Conservation (phyloP, 768 basidiomycete genomes). For the Boletus speciosus region DNA sequence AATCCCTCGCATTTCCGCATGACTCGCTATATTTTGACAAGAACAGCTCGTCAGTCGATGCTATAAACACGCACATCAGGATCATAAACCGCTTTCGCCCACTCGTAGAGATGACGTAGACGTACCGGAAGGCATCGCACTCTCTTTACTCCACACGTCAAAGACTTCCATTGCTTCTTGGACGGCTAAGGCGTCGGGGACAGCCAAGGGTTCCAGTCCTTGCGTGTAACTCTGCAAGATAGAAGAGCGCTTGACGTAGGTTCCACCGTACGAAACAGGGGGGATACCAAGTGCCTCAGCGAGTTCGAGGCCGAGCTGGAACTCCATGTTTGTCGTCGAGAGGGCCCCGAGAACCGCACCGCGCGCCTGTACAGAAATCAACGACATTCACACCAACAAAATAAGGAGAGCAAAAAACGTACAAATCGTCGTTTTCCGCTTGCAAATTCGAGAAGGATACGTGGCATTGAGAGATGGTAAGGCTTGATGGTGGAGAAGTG, state of each 20-base stretch:
- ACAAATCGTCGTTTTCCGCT: conserved; percentile 70
- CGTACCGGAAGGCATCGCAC: conserved; percentile 51
- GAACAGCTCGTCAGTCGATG: conserved; percentile 65
- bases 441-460: conserved; percentile 73
- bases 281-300: conserved; percentile 54
- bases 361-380: conserved; percentile 41
- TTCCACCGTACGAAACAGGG: conserved; percentile 40
- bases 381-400: not conserved
- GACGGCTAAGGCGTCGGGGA: conserved; percentile 57
- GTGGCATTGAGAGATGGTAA: conserved; percentile 76
- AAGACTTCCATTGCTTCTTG: conserved; percentile 73
- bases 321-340: conserved; percentile 56
- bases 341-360: conserved; percentile 75
- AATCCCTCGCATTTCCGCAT: conserved; percentile 74
- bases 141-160: conserved; percentile 69
- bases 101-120: not conserved
- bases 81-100: not conserved
- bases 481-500: conserved; percentile 65
- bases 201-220: conserved; percentile 48
- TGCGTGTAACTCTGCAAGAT: conserved; percentile 50
- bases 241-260: conserved; percentile 54
- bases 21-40: conserved; percentile 75
- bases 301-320: conserved; percentile 60
- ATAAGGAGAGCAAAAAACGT: conserved; percentile 28
- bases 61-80: conserved; percentile 20